phyloP scores from a whole-genome alignment of 2,329 filamentous ascomycete genomes.

The Verticillium zaregamsianum region DNA sequence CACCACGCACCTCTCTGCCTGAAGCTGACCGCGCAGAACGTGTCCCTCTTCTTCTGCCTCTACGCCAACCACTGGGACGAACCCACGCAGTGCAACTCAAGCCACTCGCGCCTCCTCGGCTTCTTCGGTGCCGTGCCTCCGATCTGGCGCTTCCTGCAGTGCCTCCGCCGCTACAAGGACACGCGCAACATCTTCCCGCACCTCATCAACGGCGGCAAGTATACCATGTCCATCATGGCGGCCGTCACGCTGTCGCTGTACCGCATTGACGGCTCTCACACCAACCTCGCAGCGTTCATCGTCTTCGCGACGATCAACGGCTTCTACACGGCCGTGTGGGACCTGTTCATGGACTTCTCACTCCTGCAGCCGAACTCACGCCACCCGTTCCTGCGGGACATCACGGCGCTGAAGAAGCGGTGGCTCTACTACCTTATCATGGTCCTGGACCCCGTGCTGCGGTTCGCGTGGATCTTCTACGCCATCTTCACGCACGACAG shows the following conservation, averaged over 20 bases:
- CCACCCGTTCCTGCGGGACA: slow-evolving; percentile 67
- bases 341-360: slow-evolving; percentile 94
- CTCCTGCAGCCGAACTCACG: slow-evolving; percentile 73
- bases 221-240: slow-evolving; percentile 75
- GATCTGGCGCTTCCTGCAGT: slow-evolving; percentile 89
- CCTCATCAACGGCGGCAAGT: slow-evolving; percentile 89
- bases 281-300: slow-evolving; percentile 68
- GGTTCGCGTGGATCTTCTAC: slow-evolving; percentile 95
- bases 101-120: slow-evolving; percentile 75
- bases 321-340: slow-evolving; percentile 86
- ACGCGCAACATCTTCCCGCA: slow-evolving; percentile 88
- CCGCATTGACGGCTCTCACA: slow-evolving; percentile 60
- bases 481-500: slow-evolving; percentile 74
- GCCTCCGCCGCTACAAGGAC: slow-evolving; percentile 82
- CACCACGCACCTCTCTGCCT: background rate
- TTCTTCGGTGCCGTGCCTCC: slow-evolving; percentile 81
- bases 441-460: slow-evolving; percentile 74
- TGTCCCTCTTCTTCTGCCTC: slow-evolving; percentile 90
- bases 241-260: slow-evolving; percentile 79
- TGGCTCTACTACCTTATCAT: slow-evolving; percentile 90
- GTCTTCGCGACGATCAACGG: slow-evolving; percentile 77
- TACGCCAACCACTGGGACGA: slow-evolving; percentile 76
- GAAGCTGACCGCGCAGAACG: slow-evolving; percentile 54
- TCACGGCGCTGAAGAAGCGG: slow-evolving; percentile 70
- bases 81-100: slow-evolving; percentile 77